Evolutionary conservation across 176 grass and related monocot species (phyloP), one percentile per base, ranked within the genome.

Genomic region (Typha latifolia): DNA sequence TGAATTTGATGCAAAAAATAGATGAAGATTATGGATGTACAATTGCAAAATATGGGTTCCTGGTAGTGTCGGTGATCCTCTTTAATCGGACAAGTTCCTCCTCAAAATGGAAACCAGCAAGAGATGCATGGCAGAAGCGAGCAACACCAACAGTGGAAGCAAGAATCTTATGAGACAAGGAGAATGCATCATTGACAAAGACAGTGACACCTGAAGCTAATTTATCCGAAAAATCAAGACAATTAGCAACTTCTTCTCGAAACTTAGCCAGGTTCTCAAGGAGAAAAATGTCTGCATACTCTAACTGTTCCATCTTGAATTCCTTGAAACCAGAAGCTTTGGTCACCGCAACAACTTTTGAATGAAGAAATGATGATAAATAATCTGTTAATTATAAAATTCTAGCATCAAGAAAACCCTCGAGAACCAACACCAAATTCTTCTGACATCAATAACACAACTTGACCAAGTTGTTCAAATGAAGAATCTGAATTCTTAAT

Each of bases 51-150:
- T 84, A 96, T 64, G 85, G 88, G 23, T 66, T 74, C 69, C 68
- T 89, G 51, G 64, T 77, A 61, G 75, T 84, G 76, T 86, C 82
- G 14, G 47, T 91, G 74, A 86, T 83, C 80, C 81, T 89, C 77
- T 71, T 66, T 59, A 96, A 70, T 80, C 73, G 72, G 37, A 31
- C 37, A 55, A 89, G 79, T 74, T 96, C 85, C 82, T 86, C 78
- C 72, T 91, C 83, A 72, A 96, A 91, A 77, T 86, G 69, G 66
- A 91, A 96, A 75, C 93, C 93, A 31, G 85, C 85, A 84, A 96
- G 68, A 77, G 93, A 96, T 67, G 76, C 72, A 74, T 82, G 70
- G 69, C 93, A 97, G 78, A 86, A 91, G 72, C 93, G 51, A 32
- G 80, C 77, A 76, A 91, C 84, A 61, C 93, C 85, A 84, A 96